Percentiles rank a stretch among this genome's conserved stretches.
Conservation (phyloP, 2,329 filamentous ascomycete species). For the Diaporthe ilicicola region DNA sequence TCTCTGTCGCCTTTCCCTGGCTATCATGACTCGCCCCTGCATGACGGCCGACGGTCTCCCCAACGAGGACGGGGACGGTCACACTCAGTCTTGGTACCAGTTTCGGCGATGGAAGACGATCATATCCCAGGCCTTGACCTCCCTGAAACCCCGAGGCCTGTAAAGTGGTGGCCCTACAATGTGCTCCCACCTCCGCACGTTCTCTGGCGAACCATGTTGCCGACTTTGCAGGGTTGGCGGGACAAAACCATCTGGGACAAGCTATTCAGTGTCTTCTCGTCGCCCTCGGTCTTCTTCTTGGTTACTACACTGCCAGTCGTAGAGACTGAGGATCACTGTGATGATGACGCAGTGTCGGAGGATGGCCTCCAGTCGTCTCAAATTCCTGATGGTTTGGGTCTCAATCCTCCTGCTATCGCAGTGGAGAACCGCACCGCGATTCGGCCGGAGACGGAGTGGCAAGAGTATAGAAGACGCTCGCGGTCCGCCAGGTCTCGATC, state of each 20-base stretch:
- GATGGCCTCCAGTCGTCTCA: conserved; percentile 44
- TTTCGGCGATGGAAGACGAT: conserved; percentile 37
- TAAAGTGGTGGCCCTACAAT: conserved; percentile 84
- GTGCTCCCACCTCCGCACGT: conserved; percentile 76
- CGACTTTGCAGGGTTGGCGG: conserved; percentile 83
- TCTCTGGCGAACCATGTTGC: conserved; percentile 80
- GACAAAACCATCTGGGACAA: conserved; percentile 88
- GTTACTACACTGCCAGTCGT: conserved; percentile 93
- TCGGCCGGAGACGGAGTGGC: conserved; percentile 64
- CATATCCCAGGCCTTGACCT: conserved; percentile 51
- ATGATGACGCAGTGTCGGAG: conserved; percentile 59
- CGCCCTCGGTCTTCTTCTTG: conserved; percentile 89
- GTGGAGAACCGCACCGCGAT: conserved; percentile 44
- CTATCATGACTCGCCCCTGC: conserved; percentile 67
- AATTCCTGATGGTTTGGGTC: conserved; percentile 39
- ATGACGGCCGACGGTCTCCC: conserved; percentile 32
- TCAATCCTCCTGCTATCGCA: conserved; percentile 46
- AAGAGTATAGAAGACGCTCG: conserved; percentile 63
- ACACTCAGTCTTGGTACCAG: conserved; percentile 64
- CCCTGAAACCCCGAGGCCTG: conserved; percentile 52
- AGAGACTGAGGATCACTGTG: conserved; percentile 76
- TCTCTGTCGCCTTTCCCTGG: conserved; percentile 71
- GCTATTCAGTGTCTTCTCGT: conserved; percentile 80
- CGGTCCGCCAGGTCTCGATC: conserved; percentile 42
- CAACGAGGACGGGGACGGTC: conserved; percentile 53